phyloP scores from a whole-genome alignment of 2,329 filamentous ascomycete species.

The Nakataea oryzae region DNA sequence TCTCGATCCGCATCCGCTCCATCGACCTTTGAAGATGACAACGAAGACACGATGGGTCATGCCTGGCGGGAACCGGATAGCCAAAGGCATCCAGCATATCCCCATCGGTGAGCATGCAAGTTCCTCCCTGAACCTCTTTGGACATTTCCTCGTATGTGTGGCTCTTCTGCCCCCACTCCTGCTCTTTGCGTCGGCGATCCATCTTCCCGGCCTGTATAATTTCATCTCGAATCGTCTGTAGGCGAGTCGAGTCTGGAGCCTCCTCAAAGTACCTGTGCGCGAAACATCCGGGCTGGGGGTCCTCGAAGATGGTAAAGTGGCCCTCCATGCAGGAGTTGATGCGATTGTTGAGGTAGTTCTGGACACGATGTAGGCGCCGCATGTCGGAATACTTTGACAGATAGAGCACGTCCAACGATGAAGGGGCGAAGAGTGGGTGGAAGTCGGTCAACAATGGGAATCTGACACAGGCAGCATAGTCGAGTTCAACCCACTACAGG shows the following conservation, averaged over 20 bases:
- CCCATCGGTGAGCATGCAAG: conserved; percentile 17
- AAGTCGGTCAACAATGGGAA: conserved; percentile 40
- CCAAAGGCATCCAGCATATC: conserved; percentile 6
- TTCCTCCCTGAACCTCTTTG: conserved; percentile 15
- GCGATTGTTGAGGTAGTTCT: conserved; percentile 34
- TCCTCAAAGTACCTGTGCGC: conserved; percentile 32
- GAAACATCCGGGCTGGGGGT: conserved; percentile 28
- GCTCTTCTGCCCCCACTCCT: conserved; percentile 20
- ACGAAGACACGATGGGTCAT: conserved; percentile 17
- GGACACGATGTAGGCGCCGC: conserved; percentile 35
- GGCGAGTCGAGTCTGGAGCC: conserved; percentile 11
- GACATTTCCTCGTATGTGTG: conserved; percentile 20
- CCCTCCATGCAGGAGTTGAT: conserved; percentile 10
- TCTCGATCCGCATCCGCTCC: conserved; percentile 21
- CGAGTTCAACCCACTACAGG: conserved; percentile 40
- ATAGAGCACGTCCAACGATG: conserved; percentile 44
- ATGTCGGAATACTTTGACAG: conserved; percentile 36
- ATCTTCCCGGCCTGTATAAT: background rate
- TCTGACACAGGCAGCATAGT: conserved; percentile 27
- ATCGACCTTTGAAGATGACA: conserved; percentile 21
- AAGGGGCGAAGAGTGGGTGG: conserved; percentile 36
- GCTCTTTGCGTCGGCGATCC: conserved; percentile 14
- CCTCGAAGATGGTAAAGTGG: conserved; percentile 35
- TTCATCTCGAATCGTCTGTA: background rate
- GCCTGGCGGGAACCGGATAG: background rate